Conservation (phyloP, 2,329 filamentous ascomycete genomes). For the Plectosphaerella cucumerina region DNA sequence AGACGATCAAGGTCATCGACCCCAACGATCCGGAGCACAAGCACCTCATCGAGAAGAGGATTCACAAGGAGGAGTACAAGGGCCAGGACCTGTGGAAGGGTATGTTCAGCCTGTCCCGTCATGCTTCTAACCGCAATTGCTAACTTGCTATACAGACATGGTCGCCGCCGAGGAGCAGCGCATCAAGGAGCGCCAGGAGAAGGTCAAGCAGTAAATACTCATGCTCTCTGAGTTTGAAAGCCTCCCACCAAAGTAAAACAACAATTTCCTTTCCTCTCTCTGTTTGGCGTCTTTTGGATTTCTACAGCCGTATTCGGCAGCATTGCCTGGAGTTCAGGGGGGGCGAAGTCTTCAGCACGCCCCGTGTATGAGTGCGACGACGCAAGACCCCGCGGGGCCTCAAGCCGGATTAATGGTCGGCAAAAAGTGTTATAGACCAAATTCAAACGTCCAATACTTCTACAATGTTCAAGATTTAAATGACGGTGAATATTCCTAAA, state of each 20-base stretch:
- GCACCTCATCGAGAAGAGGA: slow-evolving; percentile 78
- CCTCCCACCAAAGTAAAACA: too few relatives aligned
- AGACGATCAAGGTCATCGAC: slow-evolving; percentile 77
- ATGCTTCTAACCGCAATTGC: not conserved
- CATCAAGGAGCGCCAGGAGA: slow-evolving; percentile 35
- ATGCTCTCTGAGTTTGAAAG: not conserved
- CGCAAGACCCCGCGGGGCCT: too few relatives aligned
- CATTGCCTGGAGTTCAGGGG: too few relatives aligned
- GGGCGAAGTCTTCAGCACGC: too few relatives aligned
- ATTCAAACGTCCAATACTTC: too few relatives aligned
- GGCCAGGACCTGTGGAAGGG: slow-evolving; percentile 93
- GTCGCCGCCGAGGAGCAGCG: slow-evolving; percentile 72
- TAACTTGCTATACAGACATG: slow-evolving; percentile 56
- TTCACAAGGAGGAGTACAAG: slow-evolving; percentile 82
- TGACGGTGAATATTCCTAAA: not conserved
- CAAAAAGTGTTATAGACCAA: too few relatives aligned
- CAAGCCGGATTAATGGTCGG: too few relatives aligned
- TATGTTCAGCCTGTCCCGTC: slow-evolving; percentile 32
- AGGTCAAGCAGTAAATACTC: not conserved
- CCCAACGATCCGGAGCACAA: slow-evolving; percentile 80
- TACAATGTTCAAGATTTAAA: not conserved
- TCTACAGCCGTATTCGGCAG: too few relatives aligned
- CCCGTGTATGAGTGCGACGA: too few relatives aligned
- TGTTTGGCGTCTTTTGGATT: too few relatives aligned
- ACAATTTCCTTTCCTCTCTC: too few relatives aligned